These are phyloP conservation scores for Fusarium fujikuroi DNA, from an alignment of 2,329 filamentous ascomycete genomes.

Conservation along the genomic window DNA sequence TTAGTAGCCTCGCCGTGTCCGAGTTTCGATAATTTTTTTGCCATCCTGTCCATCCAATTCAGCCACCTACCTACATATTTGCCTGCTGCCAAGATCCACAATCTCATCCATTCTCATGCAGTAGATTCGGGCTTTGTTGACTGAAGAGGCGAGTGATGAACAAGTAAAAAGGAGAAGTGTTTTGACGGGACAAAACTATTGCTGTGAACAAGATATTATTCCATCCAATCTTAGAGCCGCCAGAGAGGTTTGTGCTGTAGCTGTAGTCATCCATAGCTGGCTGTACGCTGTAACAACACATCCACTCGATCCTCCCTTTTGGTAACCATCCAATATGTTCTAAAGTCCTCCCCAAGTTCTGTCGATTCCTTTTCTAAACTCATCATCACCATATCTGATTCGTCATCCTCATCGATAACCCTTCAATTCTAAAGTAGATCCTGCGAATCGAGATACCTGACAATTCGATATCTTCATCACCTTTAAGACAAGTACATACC, in stretches of 20 bases:
- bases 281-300: background rate
- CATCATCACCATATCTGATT: slow-evolving; percentile 1
- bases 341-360: background rate
- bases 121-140: slow-evolving; percentile 5
- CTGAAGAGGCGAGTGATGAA: slow-evolving; percentile 25
- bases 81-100: background rate
- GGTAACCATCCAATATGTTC: background rate
- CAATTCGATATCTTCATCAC: background rate
- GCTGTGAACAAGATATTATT: background rate
- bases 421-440: background rate
- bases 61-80: slow-evolving; percentile 11
- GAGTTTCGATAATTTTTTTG: slow-evolving; percentile 21
- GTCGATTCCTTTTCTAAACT: background rate
- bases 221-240: background rate
- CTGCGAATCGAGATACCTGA: background rate
- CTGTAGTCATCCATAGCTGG: background rate
- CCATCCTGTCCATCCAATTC: slow-evolving; percentile 10
- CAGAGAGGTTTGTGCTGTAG: background rate
- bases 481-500: background rate
- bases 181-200: slow-evolving; percentile 1
- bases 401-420: background rate
- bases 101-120: slow-evolving; percentile 27
- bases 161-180: slow-evolving; percentile 12
- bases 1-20: slow-evolving; percentile 20
- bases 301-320: slow-evolving; percentile 14